These are phyloP conservation scores for Eremothecium coryli DNA, from an alignment of 1,139 yeast genomes.

Conservation along the genomic window DNA sequence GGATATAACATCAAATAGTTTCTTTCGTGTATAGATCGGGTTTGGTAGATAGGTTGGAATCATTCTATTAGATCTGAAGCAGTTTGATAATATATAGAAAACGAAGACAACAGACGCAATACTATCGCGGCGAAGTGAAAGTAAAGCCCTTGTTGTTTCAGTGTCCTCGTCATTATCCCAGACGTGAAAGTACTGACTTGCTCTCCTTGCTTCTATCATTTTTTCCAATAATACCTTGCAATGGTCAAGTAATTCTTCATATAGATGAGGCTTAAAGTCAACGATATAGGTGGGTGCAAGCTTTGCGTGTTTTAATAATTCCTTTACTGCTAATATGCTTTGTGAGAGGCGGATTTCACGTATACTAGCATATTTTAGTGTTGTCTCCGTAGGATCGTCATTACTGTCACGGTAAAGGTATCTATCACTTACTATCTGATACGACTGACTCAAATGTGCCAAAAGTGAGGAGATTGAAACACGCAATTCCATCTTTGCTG, in stretches of 20 bases:
- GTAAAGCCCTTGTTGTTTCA: constrained; percentile 32
- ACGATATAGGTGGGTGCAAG: constrained; percentile 33
- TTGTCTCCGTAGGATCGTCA: constrained; percentile 39
- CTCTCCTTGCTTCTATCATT: constrained; percentile 40
- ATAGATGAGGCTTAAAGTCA: constrained; percentile 25
- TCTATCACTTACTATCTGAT: constrained; percentile 40
- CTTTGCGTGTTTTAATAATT: constrained; percentile 32
- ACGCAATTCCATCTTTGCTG: constrained; percentile 37
- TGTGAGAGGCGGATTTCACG: constrained; percentile 42
- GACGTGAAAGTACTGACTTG: constrained; percentile 39
- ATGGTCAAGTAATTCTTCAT: constrained; percentile 30
- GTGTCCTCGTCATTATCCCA: constrained; percentile 36
- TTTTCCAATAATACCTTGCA: constrained; percentile 37
- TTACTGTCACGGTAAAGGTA: constrained; percentile 39
- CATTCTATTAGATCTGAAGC: constrained; percentile 33
- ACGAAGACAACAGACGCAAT: constrained; percentile 39
- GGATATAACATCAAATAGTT: constrained; percentile 35
- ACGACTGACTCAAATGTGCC: constrained; percentile 38
- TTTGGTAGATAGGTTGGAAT: constrained; percentile 40
- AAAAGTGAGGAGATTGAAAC: constrained; percentile 35
- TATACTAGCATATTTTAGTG: constrained; percentile 37
- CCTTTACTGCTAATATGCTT: constrained; percentile 34
- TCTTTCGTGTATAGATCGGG: constrained; percentile 36
- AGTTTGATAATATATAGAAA: constrained; percentile 36
- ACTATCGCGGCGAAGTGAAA: constrained; percentile 39